These are phyloP conservation scores for Aureobasidium leucospermi DNA, from an alignment of 2,329 filamentous ascomycete species.

Conservation along the genomic window DNA sequence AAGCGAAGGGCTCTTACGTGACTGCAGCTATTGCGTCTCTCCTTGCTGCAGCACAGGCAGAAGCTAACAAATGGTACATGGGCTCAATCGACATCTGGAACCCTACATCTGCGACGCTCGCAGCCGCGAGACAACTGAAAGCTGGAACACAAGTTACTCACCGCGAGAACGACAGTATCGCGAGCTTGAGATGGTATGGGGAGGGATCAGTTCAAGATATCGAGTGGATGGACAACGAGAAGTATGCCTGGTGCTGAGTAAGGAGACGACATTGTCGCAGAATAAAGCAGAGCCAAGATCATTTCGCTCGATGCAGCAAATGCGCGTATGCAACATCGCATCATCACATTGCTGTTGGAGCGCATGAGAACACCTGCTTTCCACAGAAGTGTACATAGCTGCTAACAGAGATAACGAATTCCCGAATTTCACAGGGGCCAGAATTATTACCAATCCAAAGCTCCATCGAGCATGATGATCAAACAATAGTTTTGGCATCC, in stretches of 20 bases:
- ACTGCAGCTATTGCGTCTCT: slow-evolving; percentile 55
- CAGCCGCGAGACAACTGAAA: slow-evolving; percentile 40
- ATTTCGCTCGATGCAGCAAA: neutral
- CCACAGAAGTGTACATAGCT: too few relatives aligned
- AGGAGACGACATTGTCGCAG: neutral
- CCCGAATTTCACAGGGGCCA: too few relatives aligned
- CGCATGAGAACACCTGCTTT: too few relatives aligned
- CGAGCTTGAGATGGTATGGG: slow-evolving; percentile 66
- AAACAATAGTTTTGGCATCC: too few relatives aligned
- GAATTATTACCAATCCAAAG: too few relatives aligned
- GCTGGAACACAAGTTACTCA: slow-evolving; percentile 43
- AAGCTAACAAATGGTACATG: slow-evolving; percentile 67
- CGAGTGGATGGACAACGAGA: slow-evolving; percentile 70
- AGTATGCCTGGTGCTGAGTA: slow-evolving; percentile 65
- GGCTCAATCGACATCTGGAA: slow-evolving; percentile 76
- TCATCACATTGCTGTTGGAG: neutral
- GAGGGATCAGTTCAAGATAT: slow-evolving; percentile 43
- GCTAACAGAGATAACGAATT: too few relatives aligned
- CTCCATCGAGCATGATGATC: too few relatives aligned
- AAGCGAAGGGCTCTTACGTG: slow-evolving; percentile 16
- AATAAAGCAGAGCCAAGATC: neutral
- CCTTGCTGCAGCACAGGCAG: slow-evolving; percentile 56
- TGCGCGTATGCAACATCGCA: neutral
- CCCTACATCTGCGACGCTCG: slow-evolving; percentile 48
- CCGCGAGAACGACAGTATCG: slow-evolving; percentile 60